Evolutionary conservation across 1,284 basidiomycete genomes (phyloP).

Genomic region (Trichosporon faecale): DNA sequence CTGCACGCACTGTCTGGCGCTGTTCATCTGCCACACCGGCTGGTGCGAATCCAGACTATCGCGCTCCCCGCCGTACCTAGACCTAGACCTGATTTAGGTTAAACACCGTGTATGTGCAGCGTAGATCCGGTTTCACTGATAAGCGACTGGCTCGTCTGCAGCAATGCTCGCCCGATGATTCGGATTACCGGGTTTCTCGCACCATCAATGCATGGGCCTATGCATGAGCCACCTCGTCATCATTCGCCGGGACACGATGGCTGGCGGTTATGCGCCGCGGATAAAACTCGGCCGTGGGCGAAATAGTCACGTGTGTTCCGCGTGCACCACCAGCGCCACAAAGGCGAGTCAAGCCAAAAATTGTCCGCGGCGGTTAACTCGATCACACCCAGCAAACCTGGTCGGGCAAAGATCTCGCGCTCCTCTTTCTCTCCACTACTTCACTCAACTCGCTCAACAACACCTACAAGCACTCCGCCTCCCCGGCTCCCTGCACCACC

Average conservation of each 20-base stretch:
- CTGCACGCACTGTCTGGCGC: neutral
- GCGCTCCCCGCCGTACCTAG: neutral
- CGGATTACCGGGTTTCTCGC: neutral
- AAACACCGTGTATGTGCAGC: neutral
- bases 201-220: neutral
- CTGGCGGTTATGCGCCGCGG: neutral
- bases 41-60: neutral
- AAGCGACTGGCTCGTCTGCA: neutral
- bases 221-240: neutral
- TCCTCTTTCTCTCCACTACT: constrained; percentile 1
- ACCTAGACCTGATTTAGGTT: neutral
- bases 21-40: neutral
- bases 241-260: neutral
- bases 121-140: neutral
- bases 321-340: neutral
- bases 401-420: neutral
- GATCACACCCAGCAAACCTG: neutral
- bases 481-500: constrained; percentile 10
- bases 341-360: constrained; percentile 8
- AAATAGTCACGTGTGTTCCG: neutral
- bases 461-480: neutral
- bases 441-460: neutral
- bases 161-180: neutral
- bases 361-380: constrained; percentile 12
- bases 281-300: constrained; percentile 4